Conservation (phyloP, 2,329 filamentous ascomycete species). For the Arthroderma uncinatum region DNA sequence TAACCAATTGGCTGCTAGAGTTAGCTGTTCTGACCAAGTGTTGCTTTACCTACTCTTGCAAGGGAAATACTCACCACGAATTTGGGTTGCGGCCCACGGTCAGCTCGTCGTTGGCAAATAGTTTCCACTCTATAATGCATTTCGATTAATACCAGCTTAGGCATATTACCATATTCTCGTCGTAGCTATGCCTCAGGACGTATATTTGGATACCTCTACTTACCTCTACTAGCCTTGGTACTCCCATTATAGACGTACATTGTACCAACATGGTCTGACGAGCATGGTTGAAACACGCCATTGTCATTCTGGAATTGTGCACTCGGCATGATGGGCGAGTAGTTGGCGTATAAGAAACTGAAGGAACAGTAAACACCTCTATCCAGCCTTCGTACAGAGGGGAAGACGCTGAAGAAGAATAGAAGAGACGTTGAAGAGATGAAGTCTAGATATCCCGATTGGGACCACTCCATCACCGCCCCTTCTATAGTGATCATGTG, state of each 20-base stretch:
- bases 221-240: background rate
- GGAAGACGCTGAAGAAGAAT: background rate
- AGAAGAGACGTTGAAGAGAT: background rate
- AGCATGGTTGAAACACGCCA: background rate
- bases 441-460: background rate
- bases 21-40: background rate
- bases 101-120: constrained; percentile 13
- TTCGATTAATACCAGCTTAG: background rate
- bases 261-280: constrained; percentile 10
- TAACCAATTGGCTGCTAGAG: constrained; percentile 17
- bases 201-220: background rate
- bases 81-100: constrained; percentile 14
- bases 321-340: background rate
- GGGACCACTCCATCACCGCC: background rate
- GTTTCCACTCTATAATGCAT: constrained; percentile 6
- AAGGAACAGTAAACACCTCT: background rate
- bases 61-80: constrained; percentile 10
- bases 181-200: background rate
- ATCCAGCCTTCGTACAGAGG: background rate
- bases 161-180: background rate
- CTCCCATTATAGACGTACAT: constrained; percentile 9
- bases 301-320: background rate
- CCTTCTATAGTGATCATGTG: too few species aligned
- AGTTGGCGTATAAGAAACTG: background rate
- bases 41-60: background rate